Base-by-base conservation (phyloP, 2,329 filamentous ascomycete species). In the Cladorrhinum sp. region DNA sequence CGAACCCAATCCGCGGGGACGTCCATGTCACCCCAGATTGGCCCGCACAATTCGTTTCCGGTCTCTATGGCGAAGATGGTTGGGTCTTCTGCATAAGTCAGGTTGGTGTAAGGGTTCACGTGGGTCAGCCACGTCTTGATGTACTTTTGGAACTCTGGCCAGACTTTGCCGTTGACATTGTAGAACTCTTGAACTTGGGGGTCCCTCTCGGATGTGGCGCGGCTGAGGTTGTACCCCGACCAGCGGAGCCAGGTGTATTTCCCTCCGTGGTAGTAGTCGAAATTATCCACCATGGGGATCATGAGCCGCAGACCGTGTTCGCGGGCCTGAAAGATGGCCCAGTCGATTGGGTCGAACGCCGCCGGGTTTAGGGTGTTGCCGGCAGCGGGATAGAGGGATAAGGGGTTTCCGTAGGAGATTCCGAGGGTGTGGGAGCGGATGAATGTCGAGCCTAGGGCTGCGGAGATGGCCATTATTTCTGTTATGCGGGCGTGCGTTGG, bases 61-160 rank as follows among this genome's bases (percentile, higher is more conserved):
- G 76, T 80, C 68, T 81, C 78, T 64, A 77, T 79, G 10, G 77
- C 78, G 61, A 80, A 80, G 59, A 82, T 80, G 2, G 79, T 80
- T 4, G 79, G 75, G 63, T 81, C 79, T 58, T 79, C 74, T 12
- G 78, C 79, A 62, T 80, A 80, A 1, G 75, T 76, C 2, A 80
- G 69, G 57, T 75, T 75, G 8, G 75, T 81, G 66, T 78, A 78
- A 33, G 72, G 73, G 65, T 82, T 82, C 16, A 73, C 67, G 64
- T 81, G 79, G 1, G 76, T 78, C 53, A 81, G 62, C 28, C 80
- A 71, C 36, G 73, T 71, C 23, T 70, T 66, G 65, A 81, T 75
- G 67, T 80, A 81, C 58, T 70, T 70, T 67, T 80, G 80, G 72
- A 81, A 81, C 16, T 73, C 67, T 8, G 42, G 42, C 12, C 64